Evolutionary conservation across 768 basidiomycete genomes (phyloP).

Genomic region (Epithele typhae): DNA sequence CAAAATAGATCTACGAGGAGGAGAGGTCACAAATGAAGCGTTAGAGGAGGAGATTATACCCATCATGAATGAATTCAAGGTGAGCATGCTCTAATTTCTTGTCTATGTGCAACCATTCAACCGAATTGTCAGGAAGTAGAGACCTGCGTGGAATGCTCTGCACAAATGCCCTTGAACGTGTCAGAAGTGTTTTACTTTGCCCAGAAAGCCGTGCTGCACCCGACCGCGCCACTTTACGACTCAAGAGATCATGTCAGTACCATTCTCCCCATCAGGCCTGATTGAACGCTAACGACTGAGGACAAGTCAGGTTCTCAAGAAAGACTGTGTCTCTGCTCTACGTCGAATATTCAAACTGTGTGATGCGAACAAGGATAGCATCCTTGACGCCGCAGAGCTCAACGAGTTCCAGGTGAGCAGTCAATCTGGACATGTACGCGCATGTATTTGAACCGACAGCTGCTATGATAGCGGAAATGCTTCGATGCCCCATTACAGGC

Average conservation of each 20-base stretch:
- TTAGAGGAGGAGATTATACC: constrained; percentile 93
- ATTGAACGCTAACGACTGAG: constrained; percentile 4
- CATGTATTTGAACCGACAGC: neutral
- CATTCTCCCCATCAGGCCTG: neutral
- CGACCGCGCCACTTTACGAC: constrained; percentile 95
- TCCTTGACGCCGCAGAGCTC: constrained; percentile 84
- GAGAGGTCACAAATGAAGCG: constrained; percentile 90
- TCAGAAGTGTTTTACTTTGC: constrained; percentile 99
- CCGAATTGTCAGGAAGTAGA: constrained; percentile 77
- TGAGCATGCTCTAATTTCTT: constrained; percentile 24
- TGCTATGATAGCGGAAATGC: constrained; percentile 70
- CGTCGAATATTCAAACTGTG: constrained; percentile 95
- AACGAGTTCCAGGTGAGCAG: constrained; percentile 90
- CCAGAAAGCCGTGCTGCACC: constrained; percentile 95
- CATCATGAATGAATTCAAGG: constrained; percentile 99
- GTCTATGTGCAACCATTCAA: neutral
- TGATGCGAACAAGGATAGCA: constrained; percentile 90
- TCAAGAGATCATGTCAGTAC: constrained; percentile 83
- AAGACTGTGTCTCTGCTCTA: constrained; percentile 83
- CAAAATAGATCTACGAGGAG: constrained; percentile 94
- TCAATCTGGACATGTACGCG: neutral
- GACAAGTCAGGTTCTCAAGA: constrained; percentile 78
- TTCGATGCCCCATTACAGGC: constrained; percentile 90
- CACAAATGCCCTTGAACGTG: constrained; percentile 83
- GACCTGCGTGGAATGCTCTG: constrained; percentile 97